Conservation (phyloP, 129 eudicot genomes). For the Logfia minima region DNA sequence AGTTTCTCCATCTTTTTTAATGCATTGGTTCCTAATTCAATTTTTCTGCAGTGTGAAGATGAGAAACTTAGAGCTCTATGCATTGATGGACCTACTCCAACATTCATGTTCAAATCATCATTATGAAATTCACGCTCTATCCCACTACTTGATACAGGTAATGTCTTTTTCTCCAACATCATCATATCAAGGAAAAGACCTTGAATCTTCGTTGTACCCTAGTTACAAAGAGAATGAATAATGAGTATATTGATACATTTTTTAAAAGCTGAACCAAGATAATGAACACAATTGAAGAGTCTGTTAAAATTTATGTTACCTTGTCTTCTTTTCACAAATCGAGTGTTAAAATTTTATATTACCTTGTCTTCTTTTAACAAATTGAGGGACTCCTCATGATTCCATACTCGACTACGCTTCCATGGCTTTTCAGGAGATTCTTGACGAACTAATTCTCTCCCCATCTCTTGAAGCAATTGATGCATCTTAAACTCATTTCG, state of each 20-base stretch:
- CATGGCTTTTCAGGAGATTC: not conserved
- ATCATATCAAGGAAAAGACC: too few relatives aligned
- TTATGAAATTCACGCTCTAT: too few relatives aligned
- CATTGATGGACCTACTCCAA: too few relatives aligned
- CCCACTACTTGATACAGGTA: too few relatives aligned
- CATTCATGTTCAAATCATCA: too few relatives aligned
- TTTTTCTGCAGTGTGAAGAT: not conserved
- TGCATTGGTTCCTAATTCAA: constrained; percentile 7
- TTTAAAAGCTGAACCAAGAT: too few relatives aligned
- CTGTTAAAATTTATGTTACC: not conserved
- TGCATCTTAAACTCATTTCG: not conserved
- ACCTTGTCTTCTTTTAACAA: not conserved
- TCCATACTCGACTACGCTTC: not conserved
- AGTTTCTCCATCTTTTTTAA: constrained; percentile 22
- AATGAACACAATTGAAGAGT: not conserved
- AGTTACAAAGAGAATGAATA: too few relatives aligned
- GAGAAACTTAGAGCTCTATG: not conserved
- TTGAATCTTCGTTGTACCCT: not conserved
- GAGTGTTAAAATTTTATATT: too few relatives aligned
- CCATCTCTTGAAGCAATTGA: not conserved
- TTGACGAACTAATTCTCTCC: not conserved
- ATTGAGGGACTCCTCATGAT: not conserved
- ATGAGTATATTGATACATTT: too few relatives aligned
- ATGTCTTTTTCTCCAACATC: too few relatives aligned
- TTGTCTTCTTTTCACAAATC: not conserved